A percentile compares a stretch with the other conserved stretches of the same genome.
phyloP scores from a whole-genome alignment of 176 grass and related monocot species.

The Neostapfia colusana region DNA sequence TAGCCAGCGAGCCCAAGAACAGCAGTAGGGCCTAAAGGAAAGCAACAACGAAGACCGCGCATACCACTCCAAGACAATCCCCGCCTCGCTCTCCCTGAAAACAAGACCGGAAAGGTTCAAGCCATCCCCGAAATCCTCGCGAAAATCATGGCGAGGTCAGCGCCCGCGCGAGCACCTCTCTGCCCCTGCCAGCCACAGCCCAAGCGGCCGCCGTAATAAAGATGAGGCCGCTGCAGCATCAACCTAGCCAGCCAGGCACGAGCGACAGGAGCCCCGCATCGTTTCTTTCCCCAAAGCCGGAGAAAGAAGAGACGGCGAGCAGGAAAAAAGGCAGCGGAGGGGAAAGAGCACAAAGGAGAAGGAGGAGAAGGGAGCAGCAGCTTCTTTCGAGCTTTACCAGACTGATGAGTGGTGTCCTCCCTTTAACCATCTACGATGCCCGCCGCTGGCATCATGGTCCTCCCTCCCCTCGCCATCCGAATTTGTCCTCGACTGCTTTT shows the following conservation, averaged over 20 bases:
- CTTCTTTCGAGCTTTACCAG: constrained; percentile 63
- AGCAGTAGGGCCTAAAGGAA: not conserved
- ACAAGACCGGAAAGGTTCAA: not conserved
- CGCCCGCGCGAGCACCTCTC: not conserved
- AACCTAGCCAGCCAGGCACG: constrained; percentile 38
- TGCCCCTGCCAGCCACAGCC: not conserved
- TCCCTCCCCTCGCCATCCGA: constrained; percentile 12
- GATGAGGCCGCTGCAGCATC: constrained; percentile 27
- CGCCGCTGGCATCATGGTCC: constrained; percentile 50
- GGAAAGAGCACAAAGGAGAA: constrained; percentile 30
- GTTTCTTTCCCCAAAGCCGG: constrained; percentile 51
- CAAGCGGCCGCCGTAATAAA: constrained; percentile 17
- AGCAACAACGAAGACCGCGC: not conserved
- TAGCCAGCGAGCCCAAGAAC: not conserved
- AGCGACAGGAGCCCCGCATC: constrained; percentile 63
- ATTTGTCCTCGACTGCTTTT: constrained; percentile 7
- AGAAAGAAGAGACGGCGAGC: not conserved
- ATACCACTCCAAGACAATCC: constrained; percentile 25
- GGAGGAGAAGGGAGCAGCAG: not conserved
- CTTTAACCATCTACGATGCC: constrained; percentile 58
- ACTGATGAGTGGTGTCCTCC: constrained; percentile 36
- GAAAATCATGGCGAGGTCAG: constrained; percentile 6
- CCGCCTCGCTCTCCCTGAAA: not conserved
- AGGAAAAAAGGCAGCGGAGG: constrained; percentile 31
- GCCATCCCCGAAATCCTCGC: not conserved